Evolutionary conservation across 129 eudicot species (phyloP), one percentile per base, ranked within the genome.

Genomic region (Flaveria linearis): DNA sequence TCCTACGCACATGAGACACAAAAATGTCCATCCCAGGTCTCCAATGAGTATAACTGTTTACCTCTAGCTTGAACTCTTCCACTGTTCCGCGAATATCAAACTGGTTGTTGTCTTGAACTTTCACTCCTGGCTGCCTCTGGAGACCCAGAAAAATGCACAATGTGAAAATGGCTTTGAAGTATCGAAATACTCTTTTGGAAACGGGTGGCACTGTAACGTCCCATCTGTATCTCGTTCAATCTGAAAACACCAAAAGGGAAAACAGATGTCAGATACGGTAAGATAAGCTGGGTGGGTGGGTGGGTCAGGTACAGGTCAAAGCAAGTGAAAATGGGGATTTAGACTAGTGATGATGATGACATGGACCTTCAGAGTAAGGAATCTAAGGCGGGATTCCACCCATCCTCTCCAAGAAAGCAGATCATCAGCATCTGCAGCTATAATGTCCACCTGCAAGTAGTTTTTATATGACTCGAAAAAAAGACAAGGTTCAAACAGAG

Each of bases 341-440:
- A 62, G 57, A 60, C 30, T 62, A 72, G 36, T 42, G 43, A 69
- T 42, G 49, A 67, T 15, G 58, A 73, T 43, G 49, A 73, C 52
- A 2, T 71, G 55, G 69, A 82, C 85, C 85, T 76, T 72, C 36
- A 76, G 66, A 55, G 85, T 77, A 64, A 82, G 85, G 13, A 51
- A 73, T 65, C 85, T 71, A 52, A 82, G 85, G 65, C 85, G 86
- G 57, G 86, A 82, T 72, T 82, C 86, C 68, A 77, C 83, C 86
- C 86, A 82, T 68, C 86, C 86, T 72, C 63, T 82, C 85, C 85
- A 82, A 11, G 79, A 66, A 68, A 81, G 85, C 76, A 81, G 65
- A 60, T 81, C 85, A 75, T 69, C 77, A 17, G 76, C 77, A 55
- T 76, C 72, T 69, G 84, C 84, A 69, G 84, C 84, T 69, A 81